phyloP scores from a whole-genome alignment of 148 eudicot genomes.

The Chenopodium album region DNA sequence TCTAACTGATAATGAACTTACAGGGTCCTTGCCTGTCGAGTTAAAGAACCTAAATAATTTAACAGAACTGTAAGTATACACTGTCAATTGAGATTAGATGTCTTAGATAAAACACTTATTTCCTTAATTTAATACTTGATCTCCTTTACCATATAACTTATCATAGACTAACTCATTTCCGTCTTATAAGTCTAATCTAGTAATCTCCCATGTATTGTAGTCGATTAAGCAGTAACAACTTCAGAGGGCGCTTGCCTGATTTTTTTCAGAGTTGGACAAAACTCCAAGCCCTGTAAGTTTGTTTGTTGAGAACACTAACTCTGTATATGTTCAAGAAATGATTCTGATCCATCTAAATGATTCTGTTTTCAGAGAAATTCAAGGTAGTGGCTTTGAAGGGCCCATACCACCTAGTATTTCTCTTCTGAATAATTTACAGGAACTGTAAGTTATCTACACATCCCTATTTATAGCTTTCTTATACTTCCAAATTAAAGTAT shows the following conservation, averaged over 20 bases:
- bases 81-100: background rate
- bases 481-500: background rate
- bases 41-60: slow-evolving; percentile 40
- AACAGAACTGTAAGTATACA: slow-evolving; percentile 43
- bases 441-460: slow-evolving; percentile 42
- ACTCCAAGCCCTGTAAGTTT: slow-evolving; percentile 42
- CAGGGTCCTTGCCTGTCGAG: slow-evolving; percentile 47
- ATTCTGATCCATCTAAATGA: background rate
- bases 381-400: slow-evolving; percentile 61
- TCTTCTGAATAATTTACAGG: slow-evolving; percentile 31
- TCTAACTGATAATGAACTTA: slow-evolving; percentile 46
- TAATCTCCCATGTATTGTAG: slow-evolving; percentile 23
- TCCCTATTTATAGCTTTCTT: background rate
- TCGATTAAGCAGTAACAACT: slow-evolving; percentile 50
- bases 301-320: background rate
- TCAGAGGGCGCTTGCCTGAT: slow-evolving; percentile 51
- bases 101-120: background rate
- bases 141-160: no score
- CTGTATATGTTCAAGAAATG: background rate
- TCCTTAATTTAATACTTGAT: background rate
- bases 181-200: background rate
- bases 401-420: slow-evolving; percentile 58
- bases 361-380: slow-evolving; percentile 43
- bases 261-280: slow-evolving; percentile 42
- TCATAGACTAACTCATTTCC: background rate